phyloP scores from a whole-genome alignment of 805 yeast genomes.

The Wickerhamiella dianesei region DNA sequence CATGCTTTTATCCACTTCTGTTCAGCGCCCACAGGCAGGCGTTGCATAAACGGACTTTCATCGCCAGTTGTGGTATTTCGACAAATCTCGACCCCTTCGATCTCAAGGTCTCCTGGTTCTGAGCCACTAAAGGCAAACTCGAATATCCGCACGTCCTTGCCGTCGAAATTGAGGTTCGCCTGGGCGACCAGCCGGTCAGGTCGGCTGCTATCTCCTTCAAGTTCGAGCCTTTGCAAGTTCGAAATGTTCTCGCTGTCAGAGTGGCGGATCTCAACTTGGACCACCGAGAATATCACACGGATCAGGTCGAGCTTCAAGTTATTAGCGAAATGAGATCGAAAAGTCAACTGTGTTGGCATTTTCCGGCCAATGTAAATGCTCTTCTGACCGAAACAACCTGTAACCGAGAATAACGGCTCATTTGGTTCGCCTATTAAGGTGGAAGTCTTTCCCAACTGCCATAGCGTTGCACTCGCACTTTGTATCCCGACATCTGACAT shows the following conservation, averaged over 20 bases:
- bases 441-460: background rate
- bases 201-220: background rate
- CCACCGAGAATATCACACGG: conserved; percentile 10
- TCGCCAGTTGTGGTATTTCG: conserved; percentile 1
- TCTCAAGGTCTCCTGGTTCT: conserved; percentile 19
- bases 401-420: conserved; percentile 8
- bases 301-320: conserved; percentile 6
- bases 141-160: conserved; percentile 17
- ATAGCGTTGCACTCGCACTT: background rate
- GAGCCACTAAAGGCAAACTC: conserved; percentile 19
- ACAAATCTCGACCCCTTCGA: conserved; percentile 11
- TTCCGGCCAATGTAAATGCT: conserved; percentile 16
- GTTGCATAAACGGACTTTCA: conserved; percentile 9
- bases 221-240: background rate
- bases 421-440: background rate
- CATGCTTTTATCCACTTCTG: conserved; percentile 6
- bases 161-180: conserved; percentile 14
- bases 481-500: conserved; percentile 6
- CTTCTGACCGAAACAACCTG: conserved; percentile 10
- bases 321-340: conserved; percentile 11
- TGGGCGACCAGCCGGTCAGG: conserved; percentile 1
- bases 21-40: conserved; percentile 4
- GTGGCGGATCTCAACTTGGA: conserved; percentile 5
- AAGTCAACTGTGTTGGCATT: conserved; percentile 13
- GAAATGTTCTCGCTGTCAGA: background rate